Evolutionary conservation across 179 eudicot genomes (phyloP), one percentile per base, ranked within the genome.

Genomic region (Silene vulgaris): DNA sequence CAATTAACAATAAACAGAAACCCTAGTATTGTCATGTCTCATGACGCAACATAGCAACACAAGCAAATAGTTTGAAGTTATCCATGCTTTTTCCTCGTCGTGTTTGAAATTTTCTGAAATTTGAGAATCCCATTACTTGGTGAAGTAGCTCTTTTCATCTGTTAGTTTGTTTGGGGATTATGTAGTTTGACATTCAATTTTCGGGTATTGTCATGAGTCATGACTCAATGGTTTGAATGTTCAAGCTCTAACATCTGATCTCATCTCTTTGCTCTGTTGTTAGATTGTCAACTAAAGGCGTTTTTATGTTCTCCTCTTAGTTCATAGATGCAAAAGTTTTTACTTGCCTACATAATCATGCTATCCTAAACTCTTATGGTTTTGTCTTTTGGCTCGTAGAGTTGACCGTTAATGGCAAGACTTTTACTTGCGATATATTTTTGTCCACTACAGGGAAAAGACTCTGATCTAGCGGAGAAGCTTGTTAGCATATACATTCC

Each of bases 401-500:
- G 40, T 65, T 65, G 40, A 16, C 20, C 14, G 1, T 19, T 65
- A 19, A 66, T 8, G 17, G 14, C 40, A 69, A 19, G 72, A 9
- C 23, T 19, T 1, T 66, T 30, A 14, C 13, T 52, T 52, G 59
- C 17, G 19, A 52, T 4, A 50, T 26, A 26, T 19, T 54, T 72
- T 72, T 56, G 45, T 29, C 5, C 26, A 35, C 77, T 56, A 71
- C 68, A 83, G 89, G 85, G 81, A 63, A 80, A 85, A 64, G 80
- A 81, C 21, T 61, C 63, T 50, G 78, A 50, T 54, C 69, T 79
- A 21, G 37, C 67, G 64, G 97, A 86, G 74, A 86, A 85, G 77
- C 70, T 75, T 71, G 59, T 83, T 23, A 84, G 61, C 65, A 78
- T 90, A 71, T 85, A 80, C 69, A 86, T 91, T 71, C 97, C 97